Conservation (phyloP, 176 grass and related monocot species). For the Zizania latifolia region DNA sequence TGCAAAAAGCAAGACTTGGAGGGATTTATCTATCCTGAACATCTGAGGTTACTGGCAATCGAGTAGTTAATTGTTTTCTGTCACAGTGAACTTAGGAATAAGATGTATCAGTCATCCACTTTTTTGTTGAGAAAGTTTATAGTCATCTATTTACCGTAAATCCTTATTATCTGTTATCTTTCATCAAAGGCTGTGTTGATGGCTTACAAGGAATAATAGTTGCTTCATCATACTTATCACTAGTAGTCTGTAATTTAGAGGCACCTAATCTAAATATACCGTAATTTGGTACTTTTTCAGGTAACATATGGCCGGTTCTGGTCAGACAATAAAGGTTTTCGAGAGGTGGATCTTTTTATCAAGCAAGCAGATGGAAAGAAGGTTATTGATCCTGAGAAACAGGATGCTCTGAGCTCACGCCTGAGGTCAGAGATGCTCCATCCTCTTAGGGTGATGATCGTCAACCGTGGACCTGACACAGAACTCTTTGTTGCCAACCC, state of each 20-base stretch:
- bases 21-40: background rate
- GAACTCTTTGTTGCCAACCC: conserved; percentile 93
- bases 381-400: conserved; percentile 64
- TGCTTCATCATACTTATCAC: background rate
- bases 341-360: conserved; percentile 83
- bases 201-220: background rate
- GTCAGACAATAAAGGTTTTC: conserved; percentile 68
- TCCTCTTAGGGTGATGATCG: conserved; percentile 79
- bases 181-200: background rate
- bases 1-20: background rate
- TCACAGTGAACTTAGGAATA: too few relatives aligned
- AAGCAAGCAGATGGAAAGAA: conserved; percentile 88
- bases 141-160: too few relatives aligned
- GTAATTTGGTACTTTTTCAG: conserved; percentile 23
- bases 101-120: background rate
- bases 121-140: background rate
- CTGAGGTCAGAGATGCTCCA: conserved; percentile 88
- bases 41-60: background rate
- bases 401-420: conserved; percentile 50
- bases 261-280: too few relatives aligned
- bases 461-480: conserved; percentile 74
- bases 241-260: conserved; percentile 2
- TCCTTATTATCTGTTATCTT: background rate
- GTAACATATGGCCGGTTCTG: conserved; percentile 72
- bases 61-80: too few relatives aligned